Base-by-base conservation (phyloP, 495 filamentous ascomycete species). In the Annulohypoxylon bovei region DNA sequence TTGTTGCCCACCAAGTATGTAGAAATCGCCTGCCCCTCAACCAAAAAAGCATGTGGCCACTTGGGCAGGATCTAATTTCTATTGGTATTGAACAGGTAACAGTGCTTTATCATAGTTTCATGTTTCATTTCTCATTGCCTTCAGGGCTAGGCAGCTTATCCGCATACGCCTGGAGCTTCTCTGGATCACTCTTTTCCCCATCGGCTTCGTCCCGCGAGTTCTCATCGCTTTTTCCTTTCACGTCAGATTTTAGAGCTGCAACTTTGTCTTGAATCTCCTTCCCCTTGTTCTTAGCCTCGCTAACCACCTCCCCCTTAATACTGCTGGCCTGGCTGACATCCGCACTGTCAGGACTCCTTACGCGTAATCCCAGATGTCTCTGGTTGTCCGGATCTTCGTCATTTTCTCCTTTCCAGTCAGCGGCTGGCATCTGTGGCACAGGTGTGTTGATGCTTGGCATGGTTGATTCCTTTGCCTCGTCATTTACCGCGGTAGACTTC, bases 351-450 rank as follows among this genome's bases (percentile, higher is more conserved):
- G 87, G 84, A 3, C 82, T 88, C 57, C 87, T 83, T 27, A 85
- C 85, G 25, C 91, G 80, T 25, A 95, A 72, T 0, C 92, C 93
- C 8, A 95, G 76, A 49, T 88, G 84, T 75, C 87, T 90, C 12
- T 84, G 80, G 1, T 83, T 74, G 1, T 73, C 74, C n/a, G 83
- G 80, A 5, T 82, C 75, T 40, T 81, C 79, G 6, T 77, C 62
- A 52, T 84, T 79, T 0, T 74, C 80, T 0, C 88, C 87, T 56
- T 87, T 87, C 92, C 92, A 94, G 72, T 95, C 89, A 1, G 93
- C 89, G 6, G 92, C 80, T 30, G 76, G 69, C 77, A 84, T 87
- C 80, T 95, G 90, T 3, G 84, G 85, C 20, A 95, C 88, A 1
- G 88, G 83, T 46, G 90, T 88, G 16, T 88, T 87, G 4, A 84